Base-by-base conservation (phyloP, 164 flowering plant genomes). In the Sextonia rubra region DNA sequence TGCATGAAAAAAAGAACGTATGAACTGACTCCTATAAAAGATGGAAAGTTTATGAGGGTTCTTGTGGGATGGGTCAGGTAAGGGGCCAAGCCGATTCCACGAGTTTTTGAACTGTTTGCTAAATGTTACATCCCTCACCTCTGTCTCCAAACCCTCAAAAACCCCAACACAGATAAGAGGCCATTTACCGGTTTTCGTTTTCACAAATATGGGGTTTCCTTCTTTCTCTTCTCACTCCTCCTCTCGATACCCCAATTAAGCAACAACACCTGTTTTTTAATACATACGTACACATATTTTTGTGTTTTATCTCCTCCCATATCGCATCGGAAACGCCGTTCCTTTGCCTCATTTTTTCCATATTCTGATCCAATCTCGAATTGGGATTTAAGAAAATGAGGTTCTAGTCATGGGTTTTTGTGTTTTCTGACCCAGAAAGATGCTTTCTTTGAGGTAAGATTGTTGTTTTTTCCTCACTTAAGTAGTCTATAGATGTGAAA, bases 321-420 rank as follows among this genome's bases (percentile, higher is more conserved):
- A 4, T 27, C 27, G 67, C 67, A 20, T 64, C 14, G 44, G n/a
- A 20, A 30, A 18, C 44, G 47, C 47, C 3, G 47, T 30, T 37
- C 44, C 44, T 37, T 37, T 37, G 67, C 7, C 20, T 27, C 12
- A 1, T 27, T 15, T 24, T 4, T 29, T 64, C 23, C 20, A 63
- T 71, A 6, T 78, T 22, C 11, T 30, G 4, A 9, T 32, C 69
- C 37, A 11, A 47, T 64, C 29, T 29, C 71, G 70, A 24, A 12
- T 64, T 81, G 67, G 78, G 60, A 27, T 69, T 71, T 15, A 47
- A 14, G 68, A 20, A 47, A 64, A 17, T 26, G 49, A 32, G 69
- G 67, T 29, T 69, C 52, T 44, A 63, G 69, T 52, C 65, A 85
- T 83, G 85, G 79, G 69, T 69, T 44, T 62, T 60, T 76, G 82